Base-by-base conservation (phyloP, 73 alveolate species). In the Paraurostyla sp. region DNA sequence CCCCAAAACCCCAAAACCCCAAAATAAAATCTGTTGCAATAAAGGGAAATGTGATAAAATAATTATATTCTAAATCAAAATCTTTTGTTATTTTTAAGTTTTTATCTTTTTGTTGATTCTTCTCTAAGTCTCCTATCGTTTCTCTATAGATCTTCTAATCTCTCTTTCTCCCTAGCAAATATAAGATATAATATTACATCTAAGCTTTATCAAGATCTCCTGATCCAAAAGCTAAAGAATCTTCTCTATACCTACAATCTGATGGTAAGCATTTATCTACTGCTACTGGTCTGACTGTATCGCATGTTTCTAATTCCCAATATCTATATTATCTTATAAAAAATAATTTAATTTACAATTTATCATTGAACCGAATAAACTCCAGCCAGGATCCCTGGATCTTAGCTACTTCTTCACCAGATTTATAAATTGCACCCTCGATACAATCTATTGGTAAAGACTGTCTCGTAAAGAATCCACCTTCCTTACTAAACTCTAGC, bases 231-330 rank as follows among this genome's bases (percentile, higher is more conserved):
- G 94, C 88, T 18, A 81, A 33, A 2, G 92, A 80, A 45, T 89
- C 94, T 50, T 89, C 94, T 65, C 94, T 80, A 65, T 45, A 89
- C 30, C 91, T 78, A 40, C 94, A 89, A 63, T 89, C 94, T 15
- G 92, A 80, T 13, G 94, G 94, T 22, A 89, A 58, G 46, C 87
- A 54, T 13, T 81, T 43, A 6, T 42, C 87, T 4, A 29, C 42
- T 0, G 69, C 49, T 38, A 49, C 73, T 23, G 94, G 94, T 22
- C 78, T 46, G 48, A 71, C 38, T 48, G 76, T 80, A 57, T 50
- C 76, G 18, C 60, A 27, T 23, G 62, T 62, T 46, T 89, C 94
- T 52, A 89, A 38, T 23, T 62, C 83, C 94, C 94, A 89, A 65
- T 89, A 87, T 45, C 46, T 56, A n/a, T n/a, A 29, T 40, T 29